phyloP scores from a whole-genome alignment of 441 rosid species.

The Croton setiger region DNA sequence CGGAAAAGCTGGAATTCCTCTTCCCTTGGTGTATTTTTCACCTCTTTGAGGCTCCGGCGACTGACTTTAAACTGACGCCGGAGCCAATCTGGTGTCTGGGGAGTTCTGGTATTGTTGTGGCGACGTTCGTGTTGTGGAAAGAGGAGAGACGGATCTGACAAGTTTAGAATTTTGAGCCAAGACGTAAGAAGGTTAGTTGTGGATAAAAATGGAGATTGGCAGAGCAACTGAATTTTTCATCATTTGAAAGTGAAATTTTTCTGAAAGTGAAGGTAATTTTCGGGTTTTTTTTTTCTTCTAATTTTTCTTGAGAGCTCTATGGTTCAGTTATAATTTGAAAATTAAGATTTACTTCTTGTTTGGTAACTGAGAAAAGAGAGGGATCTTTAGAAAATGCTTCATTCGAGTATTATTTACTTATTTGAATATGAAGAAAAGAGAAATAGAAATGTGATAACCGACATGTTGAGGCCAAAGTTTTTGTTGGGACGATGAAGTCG shows the following conservation, averaged over 20 bases:
- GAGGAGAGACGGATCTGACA: constrained; percentile 20
- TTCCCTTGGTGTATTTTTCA: constrained; percentile 7
- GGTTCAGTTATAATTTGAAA: neutral
- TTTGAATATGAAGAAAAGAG: neutral
- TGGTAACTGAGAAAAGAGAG: constrained; percentile 9
- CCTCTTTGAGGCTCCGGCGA: constrained; percentile 11
- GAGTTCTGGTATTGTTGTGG: neutral
- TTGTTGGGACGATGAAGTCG: neutral
- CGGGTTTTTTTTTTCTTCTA: neutral
- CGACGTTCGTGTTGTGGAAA: constrained; percentile 18
- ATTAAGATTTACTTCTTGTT: neutral
- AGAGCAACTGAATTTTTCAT: constrained; percentile 12
- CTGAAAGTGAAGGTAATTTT: neutral
- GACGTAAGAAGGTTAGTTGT: neutral
- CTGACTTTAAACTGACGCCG: constrained; percentile 16
- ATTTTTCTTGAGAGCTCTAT: neutral
- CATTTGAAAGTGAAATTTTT: constrained; percentile 18
- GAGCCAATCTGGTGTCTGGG: constrained; percentile 21
- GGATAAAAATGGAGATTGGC: constrained; percentile 13
- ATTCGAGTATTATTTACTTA: neutral
- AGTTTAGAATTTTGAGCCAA: neutral
- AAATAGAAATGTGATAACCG: neutral
- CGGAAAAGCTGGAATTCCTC: constrained; percentile 28
- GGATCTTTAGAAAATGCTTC: neutral
- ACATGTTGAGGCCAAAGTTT: neutral